Evolutionary conservation across 1,284 basidiomycete genomes (phyloP), one percentile per base, ranked within the genome.

Genomic region (Ganoderma lingzhi): DNA sequence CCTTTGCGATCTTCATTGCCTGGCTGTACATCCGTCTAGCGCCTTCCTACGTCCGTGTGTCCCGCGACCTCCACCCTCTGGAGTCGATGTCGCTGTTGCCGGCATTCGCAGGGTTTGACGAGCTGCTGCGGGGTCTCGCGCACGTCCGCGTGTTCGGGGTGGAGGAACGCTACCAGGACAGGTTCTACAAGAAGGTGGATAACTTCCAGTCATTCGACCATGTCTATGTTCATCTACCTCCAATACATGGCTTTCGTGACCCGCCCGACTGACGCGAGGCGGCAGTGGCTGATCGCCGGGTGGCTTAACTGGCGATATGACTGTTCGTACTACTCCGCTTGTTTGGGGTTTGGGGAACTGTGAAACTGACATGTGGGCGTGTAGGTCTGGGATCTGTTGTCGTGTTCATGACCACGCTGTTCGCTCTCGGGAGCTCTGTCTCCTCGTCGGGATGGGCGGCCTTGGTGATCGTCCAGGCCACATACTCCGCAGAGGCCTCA

Each of bases 91-190:
- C 88, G 17, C 81, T 92, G 15, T 92, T 90, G 2, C 90, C 91
- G 2, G 87, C 90, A 0, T 92, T 92, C 76, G 87, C 91, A 19
- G 92, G 92, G 0, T 95, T 93, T 76, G 91, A 92, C 70, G 94
- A 96, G 77, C 83, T 95, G 15, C 83, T 96, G 48, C 86, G 86
- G 51, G 95, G 95, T 4, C 87, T 95, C 48, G 83, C 90, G 39
- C 90, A 94, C 73, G 90, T 96, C 28, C 88, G 94, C 35, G 95
- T 94, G 0, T 96, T 95, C 78, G 92, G 90, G 2, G 93, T 93
- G 84, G 94, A 96, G 76, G 82, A 84, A 39, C 81, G 90, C 68
- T 95, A 95, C 79, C 92, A 95, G 75, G 84, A 91, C 70, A 74
- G 81, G 19, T 92, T 96, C 75, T 94, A 93, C 79, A 78, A 82